phyloP scores from a whole-genome alignment of 306 rosid genomes.

The Acacia confusa region DNA sequence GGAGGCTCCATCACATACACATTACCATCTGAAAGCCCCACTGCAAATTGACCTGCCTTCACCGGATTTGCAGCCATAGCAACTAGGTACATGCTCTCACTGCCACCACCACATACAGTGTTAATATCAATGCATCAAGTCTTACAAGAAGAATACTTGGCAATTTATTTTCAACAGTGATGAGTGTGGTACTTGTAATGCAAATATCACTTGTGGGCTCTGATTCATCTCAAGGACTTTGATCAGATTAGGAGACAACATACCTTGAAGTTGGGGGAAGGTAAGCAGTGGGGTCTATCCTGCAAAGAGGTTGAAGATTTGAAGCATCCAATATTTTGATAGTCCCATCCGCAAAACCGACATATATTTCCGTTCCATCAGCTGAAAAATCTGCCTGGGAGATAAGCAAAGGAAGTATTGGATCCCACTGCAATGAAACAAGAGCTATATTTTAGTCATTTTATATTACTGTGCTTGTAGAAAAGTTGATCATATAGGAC shows the following conservation, averaged over 20 bases:
- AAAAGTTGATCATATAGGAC: not conserved
- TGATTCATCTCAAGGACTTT: not conserved
- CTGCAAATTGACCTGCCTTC: constrained; percentile 32
- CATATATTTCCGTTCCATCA: constrained; percentile 39
- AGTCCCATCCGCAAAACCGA: constrained; percentile 38
- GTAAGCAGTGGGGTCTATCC: constrained; percentile 32
- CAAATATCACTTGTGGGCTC: not conserved
- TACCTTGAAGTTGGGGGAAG: constrained; percentile 39
- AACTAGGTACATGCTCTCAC: constrained; percentile 20
- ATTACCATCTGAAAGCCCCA: constrained; percentile 34
- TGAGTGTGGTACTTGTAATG: not conserved
- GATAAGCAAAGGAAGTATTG: constrained; percentile 26
- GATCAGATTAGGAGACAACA: not conserved
- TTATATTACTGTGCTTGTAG: not conserved
- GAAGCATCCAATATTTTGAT: constrained; percentile 30
- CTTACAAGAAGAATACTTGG: not conserved
- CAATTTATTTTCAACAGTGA: not conserved
- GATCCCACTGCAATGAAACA: constrained; percentile 36
- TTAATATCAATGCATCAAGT: not conserved
- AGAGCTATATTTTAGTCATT: not conserved
- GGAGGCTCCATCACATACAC: constrained; percentile 36
- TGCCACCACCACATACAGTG: constrained; percentile 18
- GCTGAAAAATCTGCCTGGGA: constrained; percentile 44
- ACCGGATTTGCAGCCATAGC: constrained; percentile 42
- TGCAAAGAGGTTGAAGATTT: constrained; percentile 24